Conservation (phyloP, 257 asterid genomes). For the Solanum chilense region DNA sequence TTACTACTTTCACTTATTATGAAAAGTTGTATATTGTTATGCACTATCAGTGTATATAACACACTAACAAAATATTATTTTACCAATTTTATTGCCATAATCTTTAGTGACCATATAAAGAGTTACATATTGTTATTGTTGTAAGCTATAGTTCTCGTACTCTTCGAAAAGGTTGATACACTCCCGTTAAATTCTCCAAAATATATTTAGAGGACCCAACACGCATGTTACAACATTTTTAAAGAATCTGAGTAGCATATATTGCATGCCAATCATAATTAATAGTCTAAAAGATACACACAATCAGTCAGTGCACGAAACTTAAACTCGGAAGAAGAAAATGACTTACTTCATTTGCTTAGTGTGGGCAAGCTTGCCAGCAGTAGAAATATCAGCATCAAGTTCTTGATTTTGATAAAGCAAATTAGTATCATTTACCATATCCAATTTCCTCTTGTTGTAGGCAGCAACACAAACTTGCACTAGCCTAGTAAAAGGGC, state of each 20-base stretch:
- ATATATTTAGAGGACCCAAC: not conserved
- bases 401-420: constrained; percentile 45
- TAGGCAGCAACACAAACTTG: constrained; percentile 82
- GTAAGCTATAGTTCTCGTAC: not conserved
- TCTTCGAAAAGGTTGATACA: not conserved
- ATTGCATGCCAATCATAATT: not conserved
- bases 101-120: not conserved
- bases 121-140: not conserved
- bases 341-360: constrained; percentile 39
- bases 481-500: constrained; percentile 82
- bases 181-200: not conserved
- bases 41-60: not conserved
- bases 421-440: constrained; percentile 21
- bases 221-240: not conserved
- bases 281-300: not conserved
- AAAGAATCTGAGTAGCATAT: not conserved
- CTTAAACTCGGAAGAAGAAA: not conserved
- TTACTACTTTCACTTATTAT: not conserved
- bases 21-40: not conserved
- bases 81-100: not conserved
- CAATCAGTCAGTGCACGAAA: not conserved
- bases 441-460: constrained; percentile 42
- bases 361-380: constrained; percentile 58
- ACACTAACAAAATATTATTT: not conserved
- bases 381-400: constrained; percentile 58